These are phyloP conservation scores for Globisporangium spiculum DNA, from an alignment of 352 stramenopile genomes.

Conservation along the genomic window DNA sequence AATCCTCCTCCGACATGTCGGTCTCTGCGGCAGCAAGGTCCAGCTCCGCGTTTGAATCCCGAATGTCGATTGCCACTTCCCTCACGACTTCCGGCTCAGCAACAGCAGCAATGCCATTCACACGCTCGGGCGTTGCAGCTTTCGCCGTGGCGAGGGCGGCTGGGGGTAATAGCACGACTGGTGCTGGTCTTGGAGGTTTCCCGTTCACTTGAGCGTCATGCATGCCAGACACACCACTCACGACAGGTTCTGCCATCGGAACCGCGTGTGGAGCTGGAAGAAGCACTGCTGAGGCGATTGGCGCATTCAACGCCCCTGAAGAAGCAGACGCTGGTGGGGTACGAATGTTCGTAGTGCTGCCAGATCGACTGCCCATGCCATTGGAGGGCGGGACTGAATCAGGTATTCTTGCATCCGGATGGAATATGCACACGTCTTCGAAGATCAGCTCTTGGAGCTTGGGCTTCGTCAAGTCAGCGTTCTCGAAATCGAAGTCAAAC, in stretches of 20 bases:
- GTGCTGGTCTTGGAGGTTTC: conserved; percentile 28
- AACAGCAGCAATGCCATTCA: neutral
- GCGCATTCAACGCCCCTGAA: conserved; percentile 5
- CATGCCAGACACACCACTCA: conserved; percentile 6
- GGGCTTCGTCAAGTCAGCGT: conserved; percentile 86
- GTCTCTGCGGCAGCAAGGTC: conserved; percentile 3
- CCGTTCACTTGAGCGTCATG: conserved; percentile 14
- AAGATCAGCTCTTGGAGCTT: conserved; percentile 92
- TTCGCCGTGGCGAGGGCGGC: conserved; percentile 16
- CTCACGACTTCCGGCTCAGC: conserved; percentile 4
- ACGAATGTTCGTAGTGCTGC: conserved; percentile 17
- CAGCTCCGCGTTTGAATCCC: conserved; percentile 24
- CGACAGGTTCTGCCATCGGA: conserved; percentile 19
- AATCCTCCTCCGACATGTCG: conserved; percentile 15
- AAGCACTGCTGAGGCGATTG: neutral
- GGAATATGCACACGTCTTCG: conserved; percentile 87
- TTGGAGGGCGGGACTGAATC: conserved; percentile 23
- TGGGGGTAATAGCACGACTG: conserved; percentile 34
- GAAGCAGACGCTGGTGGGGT: conserved; percentile 18
- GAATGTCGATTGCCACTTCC: conserved; percentile 37
- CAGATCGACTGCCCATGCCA: conserved; percentile 13
- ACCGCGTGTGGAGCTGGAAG: conserved; percentile 11
- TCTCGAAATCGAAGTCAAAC: conserved; percentile 88
- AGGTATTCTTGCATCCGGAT: conserved; percentile 70
- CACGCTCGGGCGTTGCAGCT: conserved; percentile 11